Evolutionary conservation across 192 early-diverging fungal genomes (phyloP).

Genomic region (Pilobolus umbonatus): DNA sequence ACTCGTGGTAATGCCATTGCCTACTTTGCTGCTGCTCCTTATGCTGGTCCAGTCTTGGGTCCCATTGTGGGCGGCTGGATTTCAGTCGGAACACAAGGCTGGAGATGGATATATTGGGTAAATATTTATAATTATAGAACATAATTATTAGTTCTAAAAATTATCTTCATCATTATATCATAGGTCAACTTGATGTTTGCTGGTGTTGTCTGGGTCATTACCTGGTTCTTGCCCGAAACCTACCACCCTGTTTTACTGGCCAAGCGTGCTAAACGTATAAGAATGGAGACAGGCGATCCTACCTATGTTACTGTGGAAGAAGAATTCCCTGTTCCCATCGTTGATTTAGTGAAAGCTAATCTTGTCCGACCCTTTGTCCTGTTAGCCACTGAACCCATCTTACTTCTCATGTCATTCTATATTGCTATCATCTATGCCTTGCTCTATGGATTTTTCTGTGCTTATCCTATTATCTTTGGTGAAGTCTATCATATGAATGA

Average conservation of each 20-base stretch:
- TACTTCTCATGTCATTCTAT: constrained; percentile 25
- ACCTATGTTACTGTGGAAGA: constrained; percentile 30
- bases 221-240: constrained; percentile 17
- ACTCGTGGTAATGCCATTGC: constrained; percentile 26
- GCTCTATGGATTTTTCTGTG: constrained; percentile 31
- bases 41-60: constrained; percentile 23
- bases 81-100: constrained; percentile 19
- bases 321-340: constrained; percentile 16
- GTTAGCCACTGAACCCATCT: constrained; percentile 28
- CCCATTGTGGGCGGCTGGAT: constrained; percentile 30
- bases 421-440: constrained; percentile 27
- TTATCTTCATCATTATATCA: not conserved
- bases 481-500: constrained; percentile 27
- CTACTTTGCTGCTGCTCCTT: constrained; percentile 28
- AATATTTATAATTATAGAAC: too few species aligned
- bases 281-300: constrained; percentile 13
- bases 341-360: constrained; percentile 15
- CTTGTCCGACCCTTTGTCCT: constrained; percentile 25
- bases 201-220: constrained; percentile 22
- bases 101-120: constrained; percentile 35
- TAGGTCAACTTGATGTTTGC: constrained; percentile 26
- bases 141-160: not conserved
- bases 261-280: constrained; percentile 15
- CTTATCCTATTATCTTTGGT: constrained; percentile 26
- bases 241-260: constrained; percentile 21